phyloP scores from a whole-genome alignment of 148 eudicot genomes.

The Pouteria glomerata region DNA sequence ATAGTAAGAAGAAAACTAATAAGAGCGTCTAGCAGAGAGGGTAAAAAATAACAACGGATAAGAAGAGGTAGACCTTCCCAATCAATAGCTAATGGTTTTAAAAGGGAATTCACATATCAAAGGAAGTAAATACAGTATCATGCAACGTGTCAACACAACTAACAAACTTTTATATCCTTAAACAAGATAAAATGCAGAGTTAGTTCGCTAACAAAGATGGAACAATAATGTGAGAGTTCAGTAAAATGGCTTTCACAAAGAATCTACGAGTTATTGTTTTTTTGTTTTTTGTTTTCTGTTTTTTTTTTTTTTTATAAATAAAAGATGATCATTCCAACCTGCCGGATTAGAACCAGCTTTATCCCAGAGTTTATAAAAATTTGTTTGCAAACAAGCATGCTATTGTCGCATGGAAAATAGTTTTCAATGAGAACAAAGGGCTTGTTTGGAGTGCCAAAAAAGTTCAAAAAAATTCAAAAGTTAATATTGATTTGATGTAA shows the following conservation, averaged over 20 bases:
- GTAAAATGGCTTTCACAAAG: not conserved
- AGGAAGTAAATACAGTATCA: not conserved
- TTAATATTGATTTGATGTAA: too few species aligned
- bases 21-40: not conserved
- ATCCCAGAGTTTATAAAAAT: not conserved
- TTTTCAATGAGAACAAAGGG: not conserved
- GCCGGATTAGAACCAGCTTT: too few species aligned
- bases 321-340: too few species aligned
- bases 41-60: too few species aligned
- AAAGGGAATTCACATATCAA: not conserved
- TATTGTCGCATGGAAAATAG: not conserved
- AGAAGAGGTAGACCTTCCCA: not conserved
- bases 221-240: not conserved
- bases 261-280: too few species aligned
- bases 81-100: not conserved
- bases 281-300: too few species aligned
- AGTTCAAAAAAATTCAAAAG: too few species aligned
- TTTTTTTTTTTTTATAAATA: too few species aligned
- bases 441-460: too few species aligned
- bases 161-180: not conserved
- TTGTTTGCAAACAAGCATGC: not conserved
- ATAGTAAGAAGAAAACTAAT: not conserved
- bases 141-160: not conserved
- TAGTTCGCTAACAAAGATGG: not conserved
- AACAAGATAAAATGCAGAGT: constrained; percentile 13